phyloP scores from a whole-genome alignment of 75 land plant species.

The Gnetum montanum region DNA sequence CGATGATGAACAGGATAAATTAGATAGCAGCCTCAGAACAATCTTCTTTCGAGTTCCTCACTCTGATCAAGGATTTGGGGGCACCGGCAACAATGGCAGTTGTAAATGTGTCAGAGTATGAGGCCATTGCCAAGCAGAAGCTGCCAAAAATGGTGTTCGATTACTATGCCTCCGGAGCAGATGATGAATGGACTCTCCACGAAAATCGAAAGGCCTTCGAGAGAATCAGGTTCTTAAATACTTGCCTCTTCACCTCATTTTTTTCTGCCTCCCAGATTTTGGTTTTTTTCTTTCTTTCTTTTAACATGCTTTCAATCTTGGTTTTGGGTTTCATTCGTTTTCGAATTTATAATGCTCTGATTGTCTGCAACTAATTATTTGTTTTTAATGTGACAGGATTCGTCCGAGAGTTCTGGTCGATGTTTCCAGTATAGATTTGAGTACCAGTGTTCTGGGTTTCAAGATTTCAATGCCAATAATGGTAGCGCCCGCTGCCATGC shows the following conservation, averaged over 20 bases:
- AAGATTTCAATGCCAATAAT: conserved; percentile 96
- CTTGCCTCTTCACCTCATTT: background rate
- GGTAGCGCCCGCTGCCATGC: conserved; percentile 95
- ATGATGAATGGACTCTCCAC: conserved; percentile 81
- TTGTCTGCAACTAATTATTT: background rate
- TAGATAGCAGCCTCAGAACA: too few species aligned
- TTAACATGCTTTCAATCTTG: too few species aligned
- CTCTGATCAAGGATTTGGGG: too few species aligned
- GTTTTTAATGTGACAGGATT: conserved; percentile 30
- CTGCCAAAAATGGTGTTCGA: conserved; percentile 88
- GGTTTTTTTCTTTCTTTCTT: too few species aligned
- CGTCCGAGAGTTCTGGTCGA: conserved; percentile 88
- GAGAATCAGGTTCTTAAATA: conserved; percentile 21
- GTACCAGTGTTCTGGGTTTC: conserved; percentile 75
- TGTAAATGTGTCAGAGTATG: conserved; percentile 75
- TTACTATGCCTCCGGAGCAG: conserved; percentile 92
- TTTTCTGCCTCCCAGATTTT: too few species aligned
- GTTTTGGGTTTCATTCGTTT: too few species aligned
- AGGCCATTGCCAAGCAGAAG: conserved; percentile 72
- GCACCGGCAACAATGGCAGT: conserved; percentile 27
- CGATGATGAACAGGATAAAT: too few species aligned
- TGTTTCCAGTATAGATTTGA: conserved; percentile 61
- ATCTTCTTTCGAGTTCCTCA: too few species aligned
- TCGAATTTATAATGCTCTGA: too few species aligned
- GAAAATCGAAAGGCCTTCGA: conserved; percentile 78